Conservation (phyloP, 257 asterid species). For the Apocynum venetum region DNA sequence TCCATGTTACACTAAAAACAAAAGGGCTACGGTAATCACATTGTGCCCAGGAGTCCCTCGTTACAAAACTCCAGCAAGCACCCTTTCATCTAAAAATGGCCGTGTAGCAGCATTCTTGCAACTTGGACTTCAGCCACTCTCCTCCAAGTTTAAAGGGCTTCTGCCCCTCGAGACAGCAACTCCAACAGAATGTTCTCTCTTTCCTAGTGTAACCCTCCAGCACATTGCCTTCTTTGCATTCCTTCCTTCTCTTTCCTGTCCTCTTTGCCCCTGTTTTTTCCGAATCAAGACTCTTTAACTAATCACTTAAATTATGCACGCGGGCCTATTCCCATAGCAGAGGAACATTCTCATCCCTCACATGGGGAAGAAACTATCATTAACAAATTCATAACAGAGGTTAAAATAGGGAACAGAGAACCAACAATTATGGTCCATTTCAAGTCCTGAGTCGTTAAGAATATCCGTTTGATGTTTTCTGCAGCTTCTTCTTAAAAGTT, state of each 20-base stretch:
- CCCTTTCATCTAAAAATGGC: neutral
- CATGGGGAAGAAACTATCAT: neutral
- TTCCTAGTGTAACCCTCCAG: neutral
- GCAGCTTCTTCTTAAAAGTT: slow-evolving; percentile 72
- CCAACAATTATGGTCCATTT: slow-evolving; percentile 1
- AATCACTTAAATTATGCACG: slow-evolving; percentile 11
- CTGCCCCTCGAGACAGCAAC: neutral
- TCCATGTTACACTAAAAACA: too few relatives aligned
- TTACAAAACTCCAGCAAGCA: neutral
- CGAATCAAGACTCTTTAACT: neutral
- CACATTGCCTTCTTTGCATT: neutral
- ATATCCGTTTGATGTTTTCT: slow-evolving; percentile 67
- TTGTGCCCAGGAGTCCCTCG: neutral
- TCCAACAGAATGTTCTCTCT: neutral
- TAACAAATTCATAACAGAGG: neutral
- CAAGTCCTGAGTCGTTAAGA: slow-evolving; percentile 31
- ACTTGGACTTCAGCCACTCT: neutral
- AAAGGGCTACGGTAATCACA: neutral
- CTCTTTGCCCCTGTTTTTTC: slow-evolving; percentile 3
- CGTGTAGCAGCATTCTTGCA: neutral
- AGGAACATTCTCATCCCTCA: neutral
- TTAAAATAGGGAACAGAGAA: neutral
- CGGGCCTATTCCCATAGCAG: slow-evolving; percentile 14
- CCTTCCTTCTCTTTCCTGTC: neutral
- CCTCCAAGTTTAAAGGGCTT: too few relatives aligned